Base-by-base conservation (phyloP, 441 rosid species). In the Jatropha multifida region DNA sequence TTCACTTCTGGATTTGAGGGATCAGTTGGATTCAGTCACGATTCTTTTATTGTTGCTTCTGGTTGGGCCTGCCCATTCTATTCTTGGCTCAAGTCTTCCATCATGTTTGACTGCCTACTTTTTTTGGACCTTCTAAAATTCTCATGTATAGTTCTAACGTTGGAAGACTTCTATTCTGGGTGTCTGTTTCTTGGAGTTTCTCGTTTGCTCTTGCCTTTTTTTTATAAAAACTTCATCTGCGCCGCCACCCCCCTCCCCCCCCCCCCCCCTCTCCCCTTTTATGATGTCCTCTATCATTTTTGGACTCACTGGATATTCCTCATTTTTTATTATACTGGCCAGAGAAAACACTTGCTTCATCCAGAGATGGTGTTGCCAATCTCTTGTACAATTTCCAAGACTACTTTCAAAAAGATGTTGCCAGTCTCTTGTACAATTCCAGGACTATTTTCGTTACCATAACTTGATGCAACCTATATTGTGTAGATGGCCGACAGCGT, bases 1-100 rank as follows among this genome's bases (percentile, higher is more conserved):
- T 71, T 78, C 77, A 59, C 52, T 71, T 78, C 77, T 72, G 69
- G 72, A 58, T 20, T 81, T 80, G 58, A 18, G 64, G 48, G 56
- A 38, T 64, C 41, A 23, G 44, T 32, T 54, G 42, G 63, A 65
- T 68, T 65, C 48, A 62, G 46, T 68, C 72, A 64, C 71, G 48
- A 68, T 72, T 82, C 73, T 81, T 79, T 41, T 48, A 10, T 61
- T 54, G 15, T 76, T 40, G 66, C 74, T 72, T 72, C 77, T 54
- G 72, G 41, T 74, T 66, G 78, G 5, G 61, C 48, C 65, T 60
- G 63, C 75, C 48, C 72, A 78, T 72, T 77, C 74, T 27, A 54
- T 74, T 59, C 77, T 72, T 77, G 69, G 71, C 68, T 38, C 58
- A 61, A 81, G 72, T 70, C 38, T 77, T 77, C 71, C 52, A 42